phyloP scores from a whole-genome alignment of 768 basidiomycete species.

The Russula compacta region DNA sequence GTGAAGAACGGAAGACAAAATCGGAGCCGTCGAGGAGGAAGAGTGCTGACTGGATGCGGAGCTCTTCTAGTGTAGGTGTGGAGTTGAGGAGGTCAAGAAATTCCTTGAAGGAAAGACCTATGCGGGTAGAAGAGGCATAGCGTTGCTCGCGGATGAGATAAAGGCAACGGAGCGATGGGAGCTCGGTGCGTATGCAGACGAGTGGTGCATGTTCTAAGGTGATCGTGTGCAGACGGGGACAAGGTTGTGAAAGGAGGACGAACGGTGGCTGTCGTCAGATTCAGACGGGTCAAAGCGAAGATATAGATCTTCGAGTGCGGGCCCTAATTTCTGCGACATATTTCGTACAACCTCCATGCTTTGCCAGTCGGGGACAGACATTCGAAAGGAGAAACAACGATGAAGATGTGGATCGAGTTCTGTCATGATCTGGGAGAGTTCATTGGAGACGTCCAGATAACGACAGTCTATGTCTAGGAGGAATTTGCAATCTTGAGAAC shows the following conservation, averaged over 20 bases:
- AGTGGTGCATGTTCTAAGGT: conserved; percentile 26
- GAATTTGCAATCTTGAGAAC: conserved; percentile 25
- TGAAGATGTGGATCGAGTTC: conserved; percentile 25
- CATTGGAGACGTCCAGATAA: conserved; percentile 21
- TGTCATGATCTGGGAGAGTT: conserved; percentile 22
- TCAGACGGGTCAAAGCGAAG: conserved; percentile 25
- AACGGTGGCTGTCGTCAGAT: conserved; percentile 23
- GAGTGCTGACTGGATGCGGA: conserved; percentile 23
- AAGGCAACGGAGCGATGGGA: conserved; percentile 23
- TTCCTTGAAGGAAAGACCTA: conserved; percentile 24
- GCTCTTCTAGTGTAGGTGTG: conserved; percentile 21
- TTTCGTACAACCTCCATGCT: conserved; percentile 24
- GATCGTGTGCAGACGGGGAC: conserved; percentile 23
- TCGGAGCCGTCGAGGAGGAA: conserved; percentile 24
- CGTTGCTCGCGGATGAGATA: conserved; percentile 25
- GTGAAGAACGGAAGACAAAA: conserved; percentile 22
- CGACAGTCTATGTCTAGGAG: conserved; percentile 25
- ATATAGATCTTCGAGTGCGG: conserved; percentile 24
- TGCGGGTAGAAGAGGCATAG: conserved; percentile 21
- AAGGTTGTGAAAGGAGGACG: conserved; percentile 22
- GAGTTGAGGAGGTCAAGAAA: conserved; percentile 18
- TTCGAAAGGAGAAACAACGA: conserved; percentile 26
- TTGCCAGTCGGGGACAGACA: conserved; percentile 25
- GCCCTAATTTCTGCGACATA: conserved; percentile 21
- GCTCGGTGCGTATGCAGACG: conserved; percentile 22